These are phyloP conservation scores for Pulicaria dysenterica DNA, from an alignment of 129 eudicot species.

Conservation along the genomic window DNA sequence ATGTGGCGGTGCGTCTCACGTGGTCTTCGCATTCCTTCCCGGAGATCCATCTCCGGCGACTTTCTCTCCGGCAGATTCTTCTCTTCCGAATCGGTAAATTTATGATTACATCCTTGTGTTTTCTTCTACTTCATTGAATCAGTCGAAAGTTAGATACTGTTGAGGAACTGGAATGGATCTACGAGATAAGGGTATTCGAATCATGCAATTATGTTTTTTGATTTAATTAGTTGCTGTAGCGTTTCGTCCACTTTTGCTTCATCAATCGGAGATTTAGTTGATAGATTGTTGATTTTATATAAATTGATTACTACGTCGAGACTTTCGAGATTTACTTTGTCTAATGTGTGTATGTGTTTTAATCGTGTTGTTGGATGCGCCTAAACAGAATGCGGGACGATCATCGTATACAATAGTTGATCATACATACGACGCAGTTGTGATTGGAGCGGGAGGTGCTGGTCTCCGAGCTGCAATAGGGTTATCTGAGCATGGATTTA, in stretches of 20 bases:
- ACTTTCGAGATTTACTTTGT: slow-evolving; percentile 22
- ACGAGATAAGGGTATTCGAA: slow-evolving; percentile 14
- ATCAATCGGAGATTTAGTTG: neutral
- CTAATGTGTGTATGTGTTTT: slow-evolving; percentile 20
- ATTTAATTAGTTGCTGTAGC: neutral
- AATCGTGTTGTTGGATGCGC: slow-evolving; percentile 18
- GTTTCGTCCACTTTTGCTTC: neutral
- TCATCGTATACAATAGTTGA: slow-evolving; percentile 87
- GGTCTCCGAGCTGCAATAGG: slow-evolving; percentile 99
- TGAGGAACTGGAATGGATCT: slow-evolving; percentile 32
- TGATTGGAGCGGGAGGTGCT: slow-evolving; percentile 99
- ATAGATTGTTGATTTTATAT: slow-evolving; percentile 23
- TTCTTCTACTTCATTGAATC: neutral
- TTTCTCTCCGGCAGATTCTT: slow-evolving; percentile 46
- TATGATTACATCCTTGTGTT: neutral
- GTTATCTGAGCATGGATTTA: slow-evolving; percentile 92
- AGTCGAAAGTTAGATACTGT: slow-evolving; percentile 29
- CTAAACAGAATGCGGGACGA: slow-evolving; percentile 53
- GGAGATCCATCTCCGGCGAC: slow-evolving; percentile 57
- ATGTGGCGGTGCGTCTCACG: slow-evolving; percentile 97
- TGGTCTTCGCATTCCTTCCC: slow-evolving; percentile 56
- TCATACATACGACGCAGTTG: slow-evolving; percentile 96
- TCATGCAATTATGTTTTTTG: slow-evolving; percentile 28
- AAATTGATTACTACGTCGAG: slow-evolving; percentile 8
- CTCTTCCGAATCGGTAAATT: slow-evolving; percentile 64